These are phyloP conservation scores for Fraxinus americana DNA, from an alignment of 257 asterid species.

Conservation along the genomic window DNA sequence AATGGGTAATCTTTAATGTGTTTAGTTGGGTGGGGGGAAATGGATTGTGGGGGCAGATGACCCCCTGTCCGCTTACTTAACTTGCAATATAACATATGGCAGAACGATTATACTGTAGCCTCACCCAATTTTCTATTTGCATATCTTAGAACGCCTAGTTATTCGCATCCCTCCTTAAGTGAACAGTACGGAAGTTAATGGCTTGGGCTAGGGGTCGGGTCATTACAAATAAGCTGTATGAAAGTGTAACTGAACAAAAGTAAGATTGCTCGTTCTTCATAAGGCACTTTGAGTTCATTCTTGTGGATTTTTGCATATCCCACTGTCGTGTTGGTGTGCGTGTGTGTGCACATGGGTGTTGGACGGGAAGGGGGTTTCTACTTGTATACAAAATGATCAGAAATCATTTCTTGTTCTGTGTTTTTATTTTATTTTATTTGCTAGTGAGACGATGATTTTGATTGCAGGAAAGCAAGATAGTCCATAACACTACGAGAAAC, in stretches of 20 bases:
- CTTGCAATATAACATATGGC: no score
- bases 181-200: no score
- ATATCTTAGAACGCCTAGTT: no score
- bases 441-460: constrained; percentile 23
- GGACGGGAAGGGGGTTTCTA: not conserved
- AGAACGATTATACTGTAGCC: no score
- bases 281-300: not conserved
- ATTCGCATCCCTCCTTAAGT: no score
- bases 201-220: no score
- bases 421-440: not conserved
- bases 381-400: not conserved
- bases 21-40: no score
- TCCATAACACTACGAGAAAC: constrained; percentile 20
- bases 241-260: not conserved
- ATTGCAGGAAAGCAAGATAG: constrained; percentile 33
- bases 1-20: no score
- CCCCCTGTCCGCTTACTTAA: no score
- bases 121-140: no score
- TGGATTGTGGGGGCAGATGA: no score
- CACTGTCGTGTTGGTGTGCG: not conserved
- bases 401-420: not conserved
- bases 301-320: not conserved
- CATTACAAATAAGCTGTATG: no score
- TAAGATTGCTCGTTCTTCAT: not conserved
- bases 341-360: not conserved